phyloP scores from a whole-genome alignment of 192 early-diverging fungal species.

The Podila minutissima region DNA sequence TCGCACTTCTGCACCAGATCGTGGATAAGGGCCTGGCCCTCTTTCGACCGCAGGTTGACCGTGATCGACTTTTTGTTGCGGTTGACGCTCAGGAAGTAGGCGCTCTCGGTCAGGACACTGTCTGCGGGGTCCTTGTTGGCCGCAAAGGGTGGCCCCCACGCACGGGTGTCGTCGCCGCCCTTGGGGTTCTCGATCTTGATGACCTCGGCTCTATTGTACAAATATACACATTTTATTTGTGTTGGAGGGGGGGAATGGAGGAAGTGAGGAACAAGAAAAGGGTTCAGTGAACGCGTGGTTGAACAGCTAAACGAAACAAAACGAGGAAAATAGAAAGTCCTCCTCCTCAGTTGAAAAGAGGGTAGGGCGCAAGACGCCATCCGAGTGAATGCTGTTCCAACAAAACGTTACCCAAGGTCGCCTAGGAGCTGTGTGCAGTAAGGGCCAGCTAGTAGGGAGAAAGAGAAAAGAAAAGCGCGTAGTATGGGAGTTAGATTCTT shows the following conservation, averaged over 20 bases:
- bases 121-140: slow-evolving; percentile 43
- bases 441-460: slow-evolving; percentile 66
- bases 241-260: no score
- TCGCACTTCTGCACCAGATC: slow-evolving; percentile 77
- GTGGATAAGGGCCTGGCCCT: slow-evolving; percentile 71
- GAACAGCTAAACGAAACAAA: not conserved
- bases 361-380: not conserved
- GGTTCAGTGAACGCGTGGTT: not conserved
- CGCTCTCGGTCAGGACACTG: slow-evolving; percentile 65
- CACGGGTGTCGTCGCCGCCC: slow-evolving; percentile 88
- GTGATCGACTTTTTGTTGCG: slow-evolving; percentile 93
- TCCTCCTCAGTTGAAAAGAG: not conserved
- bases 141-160: slow-evolving; percentile 84
- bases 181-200: slow-evolving; percentile 86
- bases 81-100: slow-evolving; percentile 93
- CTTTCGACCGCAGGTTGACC: slow-evolving; percentile 79
- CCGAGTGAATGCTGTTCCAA: not conserved
- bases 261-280: no score
- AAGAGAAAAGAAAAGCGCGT: not conserved
- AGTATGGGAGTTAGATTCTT: not conserved
- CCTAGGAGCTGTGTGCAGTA: slow-evolving; percentile 84
- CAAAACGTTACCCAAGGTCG: slow-evolving; percentile 69
- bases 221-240: no score
- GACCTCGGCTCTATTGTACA: slow-evolving; percentile 1
- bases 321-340: no score